Percentiles rank a stretch among this genome's conserved stretches.
Conservation (phyloP, 371 early-diverging fungal genomes). For the Rhizopus arrhizus region DNA sequence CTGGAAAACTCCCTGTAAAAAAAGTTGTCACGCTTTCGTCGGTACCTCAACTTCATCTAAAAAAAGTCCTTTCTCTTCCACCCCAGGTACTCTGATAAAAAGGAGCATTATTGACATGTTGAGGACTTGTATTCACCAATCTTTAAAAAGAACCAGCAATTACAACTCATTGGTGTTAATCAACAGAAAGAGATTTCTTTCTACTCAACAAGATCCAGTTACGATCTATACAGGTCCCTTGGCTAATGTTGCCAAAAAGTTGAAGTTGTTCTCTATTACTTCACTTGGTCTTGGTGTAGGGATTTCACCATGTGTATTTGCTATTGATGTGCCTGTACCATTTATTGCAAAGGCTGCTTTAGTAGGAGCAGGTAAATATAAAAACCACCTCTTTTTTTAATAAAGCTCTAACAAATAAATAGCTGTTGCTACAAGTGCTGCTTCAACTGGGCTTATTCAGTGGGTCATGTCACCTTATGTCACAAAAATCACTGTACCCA, state of each 20-base stretch:
- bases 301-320: slow-evolving; percentile 63
- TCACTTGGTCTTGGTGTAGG: slow-evolving; percentile 60
- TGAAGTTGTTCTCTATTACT: slow-evolving; percentile 65
- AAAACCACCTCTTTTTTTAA: neutral
- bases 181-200: neutral
- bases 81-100: neutral
- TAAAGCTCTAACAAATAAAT: neutral
- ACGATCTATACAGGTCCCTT: slow-evolving; percentile 62
- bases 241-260: slow-evolving; percentile 58
- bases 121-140: slow-evolving; percentile 12
- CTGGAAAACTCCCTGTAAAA: no score
- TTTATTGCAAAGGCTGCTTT: slow-evolving; percentile 60
- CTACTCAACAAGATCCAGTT: slow-evolving; percentile 17
- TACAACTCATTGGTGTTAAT: neutral
- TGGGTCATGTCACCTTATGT: slow-evolving; percentile 71
- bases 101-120: slow-evolving; percentile 16
- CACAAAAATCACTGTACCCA: slow-evolving; percentile 53
- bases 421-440: slow-evolving; percentile 65
- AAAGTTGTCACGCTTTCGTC: no score
- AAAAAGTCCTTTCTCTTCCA: neutral
- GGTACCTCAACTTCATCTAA: no score
- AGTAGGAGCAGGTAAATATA: slow-evolving; percentile 53
- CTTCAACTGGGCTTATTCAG: slow-evolving; percentile 62
- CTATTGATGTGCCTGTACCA: slow-evolving; percentile 63
- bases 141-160: slow-evolving; percentile 1